Conservation (phyloP, 352 stramenopile genomes). For the Phytophthora cryptogea region DNA sequence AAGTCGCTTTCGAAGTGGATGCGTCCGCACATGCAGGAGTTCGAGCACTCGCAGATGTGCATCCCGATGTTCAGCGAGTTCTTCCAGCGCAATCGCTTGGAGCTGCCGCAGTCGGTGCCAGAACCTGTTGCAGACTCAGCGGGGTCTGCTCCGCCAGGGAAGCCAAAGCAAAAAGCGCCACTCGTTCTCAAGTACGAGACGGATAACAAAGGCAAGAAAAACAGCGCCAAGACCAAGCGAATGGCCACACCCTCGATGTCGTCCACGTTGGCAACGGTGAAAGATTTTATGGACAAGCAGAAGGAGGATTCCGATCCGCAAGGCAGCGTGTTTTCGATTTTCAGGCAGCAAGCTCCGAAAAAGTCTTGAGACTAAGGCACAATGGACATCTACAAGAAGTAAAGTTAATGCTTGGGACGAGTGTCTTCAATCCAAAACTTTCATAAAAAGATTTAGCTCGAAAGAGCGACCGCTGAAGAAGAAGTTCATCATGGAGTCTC, state of each 20-base stretch:
- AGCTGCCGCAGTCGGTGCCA: conserved; percentile 38
- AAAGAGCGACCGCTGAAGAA: background rate
- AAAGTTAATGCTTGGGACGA: background rate
- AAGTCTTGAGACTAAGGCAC: conserved; percentile 21
- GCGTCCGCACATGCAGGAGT: conserved; percentile 67
- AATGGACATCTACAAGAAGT: background rate
- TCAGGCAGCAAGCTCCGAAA: conserved; percentile 20
- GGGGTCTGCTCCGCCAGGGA: conserved; percentile 10
- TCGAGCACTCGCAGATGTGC: conserved; percentile 69
- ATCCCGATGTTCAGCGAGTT: conserved; percentile 64
- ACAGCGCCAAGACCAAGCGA: conserved; percentile 14
- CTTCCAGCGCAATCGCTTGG: conserved; percentile 59
- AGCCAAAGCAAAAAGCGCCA: conserved; percentile 13
- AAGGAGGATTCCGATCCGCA: conserved; percentile 22
- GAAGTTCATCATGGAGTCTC: conserved; percentile 5
- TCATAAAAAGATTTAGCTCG: too few species aligned
- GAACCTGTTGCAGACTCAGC: conserved; percentile 7
- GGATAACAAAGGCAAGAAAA: conserved; percentile 28
- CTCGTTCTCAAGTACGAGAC: conserved; percentile 40
- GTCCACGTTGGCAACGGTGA: conserved; percentile 35
- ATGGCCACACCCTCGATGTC: conserved; percentile 19
- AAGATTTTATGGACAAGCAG: conserved; percentile 35
- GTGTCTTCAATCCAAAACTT: too few species aligned
- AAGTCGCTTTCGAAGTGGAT: conserved; percentile 79
- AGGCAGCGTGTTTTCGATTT: conserved; percentile 35